Evolutionary conservation across 1,139 yeast species (phyloP), one percentile per base, ranked within the genome.

Genomic region (Arxiozyma heterogenica): DNA sequence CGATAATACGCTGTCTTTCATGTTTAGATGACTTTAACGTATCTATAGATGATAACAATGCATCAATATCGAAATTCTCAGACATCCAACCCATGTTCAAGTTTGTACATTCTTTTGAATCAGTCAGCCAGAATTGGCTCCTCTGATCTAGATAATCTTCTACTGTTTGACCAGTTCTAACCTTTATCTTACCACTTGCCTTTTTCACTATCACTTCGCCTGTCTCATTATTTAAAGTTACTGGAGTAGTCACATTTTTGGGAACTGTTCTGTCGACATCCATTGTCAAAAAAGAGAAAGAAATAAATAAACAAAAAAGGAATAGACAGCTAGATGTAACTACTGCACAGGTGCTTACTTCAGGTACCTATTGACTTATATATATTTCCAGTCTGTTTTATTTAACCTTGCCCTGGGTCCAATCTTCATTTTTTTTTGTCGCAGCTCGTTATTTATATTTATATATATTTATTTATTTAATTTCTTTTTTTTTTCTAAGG

Each of bases 111-210:
- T 57, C 2, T 58, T 50, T 44, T 27, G 47, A 45, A 11, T 45
- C 54, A 53, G 65, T 67, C 1, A 56, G 44, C 44, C 57, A 55
- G 64, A 80, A 84, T 55, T 73, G 75, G 1, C 54, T 46, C 54
- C 71, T 68, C 61, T 84, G 88, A 5, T 57, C 63, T 22, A 61
- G 64, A 59, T 69, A 84, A 51, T 78, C 82, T 55, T 79, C 85
- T 46, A 76, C 80, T 0, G 81, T 64, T 62, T 84, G 90, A 0
- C 80, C 81, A 59, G 82, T 83, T 45, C 90, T 70, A 9, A 72
- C 60, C 48, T 70, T 71, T 12, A 64, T 57, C 51, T 70, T 66
- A 0, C 79, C 78, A 1, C 76, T 71, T 1, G 75, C 67, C 51
- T 71, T 73, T 41, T 65, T 62, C 3, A 74, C 75, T 5, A 68